Evolutionary conservation across 1,284 basidiomycete genomes (phyloP), one percentile per base, ranked within the genome.

Genomic region (Tylopilus sp.): DNA sequence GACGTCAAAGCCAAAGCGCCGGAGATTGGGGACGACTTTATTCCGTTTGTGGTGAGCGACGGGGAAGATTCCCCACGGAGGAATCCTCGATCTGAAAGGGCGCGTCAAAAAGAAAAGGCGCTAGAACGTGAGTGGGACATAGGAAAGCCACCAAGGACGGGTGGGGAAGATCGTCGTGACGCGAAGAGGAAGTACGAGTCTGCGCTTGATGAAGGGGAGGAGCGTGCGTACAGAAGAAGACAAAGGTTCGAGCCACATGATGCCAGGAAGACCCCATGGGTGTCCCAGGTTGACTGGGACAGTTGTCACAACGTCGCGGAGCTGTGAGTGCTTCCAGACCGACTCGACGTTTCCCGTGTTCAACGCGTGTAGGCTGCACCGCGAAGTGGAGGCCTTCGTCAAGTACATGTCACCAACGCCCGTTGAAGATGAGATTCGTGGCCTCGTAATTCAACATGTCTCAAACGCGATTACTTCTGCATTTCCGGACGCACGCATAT

Each of bases 331-430:
- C 33, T 41, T 35, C 36, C 25, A 15, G 6, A 57, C 9, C 26
- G 31, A 52, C 44, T 15, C 55, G 43, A 35, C 16, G 8, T 19
- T 37, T 18, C 47, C 44, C 21, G 49, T 35, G 35, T 48, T 54
- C 30, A 37, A 38, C 16, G 3, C 40, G 10, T 19, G 6, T 35
- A 90, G 93, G 76, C 67, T 97, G 45, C 90, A 94, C 61, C 71
- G 74, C 30, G 94, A 97, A 66, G 88, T 95, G 10, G 76, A 83
- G 51, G 88, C 92, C 0, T 98, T 93, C 62, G 82, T 89, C 16
- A 69, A 79, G 3, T 97, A 92, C 76, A 90, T 98, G 66, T 88
- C 89, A 0, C 96, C 96, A 0, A 88, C 91, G 0, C 77, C 76
- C 2, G 75, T 79, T 5, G 96, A 99, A 64, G 89, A 97, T 63